A percentile compares a stretch with the other conserved stretches of the same genome.
Conservation (phyloP, 1,284 basidiomycete species). For the Naganishia sp. region DNA sequence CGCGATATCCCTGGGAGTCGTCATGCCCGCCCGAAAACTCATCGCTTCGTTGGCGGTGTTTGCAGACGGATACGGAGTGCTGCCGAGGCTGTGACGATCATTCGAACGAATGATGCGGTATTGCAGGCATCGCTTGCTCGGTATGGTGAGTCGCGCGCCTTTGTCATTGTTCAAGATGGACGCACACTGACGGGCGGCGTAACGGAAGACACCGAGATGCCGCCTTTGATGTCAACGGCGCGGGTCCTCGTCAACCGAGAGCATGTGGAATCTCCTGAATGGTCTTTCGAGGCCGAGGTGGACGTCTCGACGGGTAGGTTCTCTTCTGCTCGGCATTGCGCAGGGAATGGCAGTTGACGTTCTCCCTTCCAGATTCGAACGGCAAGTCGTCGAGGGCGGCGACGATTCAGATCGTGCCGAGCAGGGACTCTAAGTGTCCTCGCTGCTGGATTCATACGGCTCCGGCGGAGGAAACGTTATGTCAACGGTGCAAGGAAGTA, state of each 20-base stretch:
- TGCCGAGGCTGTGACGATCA: slow-evolving; percentile 49
- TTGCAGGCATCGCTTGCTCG: not conserved
- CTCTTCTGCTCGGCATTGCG: not conserved
- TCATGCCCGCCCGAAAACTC: not conserved
- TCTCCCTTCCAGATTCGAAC: not conserved
- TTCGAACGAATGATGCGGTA: slow-evolving; percentile 15
- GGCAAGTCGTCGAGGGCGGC: slow-evolving; percentile 46
- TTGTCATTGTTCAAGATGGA: not conserved
- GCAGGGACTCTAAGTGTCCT: slow-evolving; percentile 66
- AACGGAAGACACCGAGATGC: slow-evolving; percentile 4
- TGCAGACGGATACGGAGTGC: slow-evolving; percentile 1
- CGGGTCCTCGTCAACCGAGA: slow-evolving; percentile 21
- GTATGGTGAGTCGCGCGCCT: not conserved
- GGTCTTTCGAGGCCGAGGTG: slow-evolving; percentile 56
- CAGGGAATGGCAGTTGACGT: not conserved
- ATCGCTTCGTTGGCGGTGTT: slow-evolving; percentile 10
- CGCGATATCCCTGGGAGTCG: slow-evolving; percentile 19
- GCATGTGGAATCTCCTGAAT: slow-evolving; percentile 48
- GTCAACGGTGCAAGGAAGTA: slow-evolving; percentile 59
- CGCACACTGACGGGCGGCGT: not conserved
- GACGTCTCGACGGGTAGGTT: slow-evolving; percentile 37
- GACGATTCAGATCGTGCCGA: slow-evolving; percentile 57
- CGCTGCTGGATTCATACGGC: slow-evolving; percentile 75
- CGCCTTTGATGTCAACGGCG: slow-evolving; percentile 19
- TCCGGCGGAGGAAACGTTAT: slow-evolving; percentile 58